These are phyloP conservation scores for Oxyria digyna DNA, from an alignment of 148 eudicot genomes.

Conservation along the genomic window DNA sequence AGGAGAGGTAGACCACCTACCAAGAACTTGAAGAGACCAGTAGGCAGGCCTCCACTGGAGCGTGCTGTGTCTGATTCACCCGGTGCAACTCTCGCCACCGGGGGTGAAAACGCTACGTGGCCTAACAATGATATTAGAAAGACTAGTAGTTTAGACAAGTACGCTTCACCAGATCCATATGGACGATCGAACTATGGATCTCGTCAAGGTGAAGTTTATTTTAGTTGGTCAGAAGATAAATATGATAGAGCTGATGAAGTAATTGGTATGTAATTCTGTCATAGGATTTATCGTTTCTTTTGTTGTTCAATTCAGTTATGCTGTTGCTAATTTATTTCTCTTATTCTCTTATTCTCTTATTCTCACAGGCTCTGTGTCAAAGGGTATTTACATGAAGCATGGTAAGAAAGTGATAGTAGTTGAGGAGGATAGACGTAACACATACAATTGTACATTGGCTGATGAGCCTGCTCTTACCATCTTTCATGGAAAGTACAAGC, in stretches of 20 bases:
- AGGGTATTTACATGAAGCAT: constrained; percentile 44
- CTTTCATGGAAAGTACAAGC: constrained; percentile 40
- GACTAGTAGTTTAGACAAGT: constrained; percentile 23
- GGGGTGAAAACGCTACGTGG: constrained; percentile 28
- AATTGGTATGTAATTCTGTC: background rate
- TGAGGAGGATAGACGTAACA: constrained; percentile 68
- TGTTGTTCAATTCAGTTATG: background rate
- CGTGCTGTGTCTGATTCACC: constrained; percentile 46
- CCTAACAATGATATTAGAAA: constrained; percentile 44
- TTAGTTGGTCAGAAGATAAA: constrained; percentile 31
- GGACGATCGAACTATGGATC: constrained; percentile 27
- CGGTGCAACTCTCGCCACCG: constrained; percentile 49
- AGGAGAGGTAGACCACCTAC: constrained; percentile 87
- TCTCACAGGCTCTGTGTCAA: constrained; percentile 41
- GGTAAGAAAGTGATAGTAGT: constrained; percentile 53
- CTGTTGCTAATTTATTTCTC: background rate
- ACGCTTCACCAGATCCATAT: constrained; percentile 27
- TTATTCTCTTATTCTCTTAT: too few species aligned
- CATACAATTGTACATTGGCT: constrained; percentile 36
- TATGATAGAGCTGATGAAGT: constrained; percentile 28
- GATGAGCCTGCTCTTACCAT: constrained; percentile 29
- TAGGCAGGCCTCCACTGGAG: constrained; percentile 44
- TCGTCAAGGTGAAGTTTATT: constrained; percentile 36
- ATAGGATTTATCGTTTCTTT: background rate
- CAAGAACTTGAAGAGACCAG: constrained; percentile 44